Evolutionary conservation across 1,284 basidiomycete genomes (phyloP).

Genomic region (Sporisorium graminicola): DNA sequence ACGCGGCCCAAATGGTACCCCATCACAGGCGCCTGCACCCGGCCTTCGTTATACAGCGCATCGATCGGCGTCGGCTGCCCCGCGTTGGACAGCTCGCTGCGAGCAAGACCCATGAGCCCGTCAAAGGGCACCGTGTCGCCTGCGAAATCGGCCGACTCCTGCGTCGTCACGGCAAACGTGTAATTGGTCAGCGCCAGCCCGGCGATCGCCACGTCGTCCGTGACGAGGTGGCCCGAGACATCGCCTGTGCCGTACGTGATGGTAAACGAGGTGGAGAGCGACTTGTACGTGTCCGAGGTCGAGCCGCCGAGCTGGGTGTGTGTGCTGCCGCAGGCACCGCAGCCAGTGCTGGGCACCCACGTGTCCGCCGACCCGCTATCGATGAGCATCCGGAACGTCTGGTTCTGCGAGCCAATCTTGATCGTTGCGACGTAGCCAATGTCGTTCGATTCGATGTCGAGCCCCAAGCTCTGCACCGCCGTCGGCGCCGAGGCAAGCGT

Average conservation of each 20-base stretch:
- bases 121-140: constrained; percentile 75
- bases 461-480: constrained; percentile 76
- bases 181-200: constrained; percentile 77
- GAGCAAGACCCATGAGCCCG: constrained; percentile 81
- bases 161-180: constrained; percentile 79
- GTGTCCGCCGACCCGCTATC: constrained; percentile 88
- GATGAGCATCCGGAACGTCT: constrained; percentile 77
- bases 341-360: constrained; percentile 73
- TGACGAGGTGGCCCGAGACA: constrained; percentile 78
- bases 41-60: constrained; percentile 76
- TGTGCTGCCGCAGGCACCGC: constrained; percentile 44
- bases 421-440: constrained; percentile 79
- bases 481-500: constrained; percentile 69
- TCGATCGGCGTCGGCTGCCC: constrained; percentile 80
- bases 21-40: constrained; percentile 79
- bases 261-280: constrained; percentile 74
- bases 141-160: constrained; percentile 77
- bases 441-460: constrained; percentile 78
- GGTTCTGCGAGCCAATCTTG: constrained; percentile 82
- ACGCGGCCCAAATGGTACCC: constrained; percentile 85
- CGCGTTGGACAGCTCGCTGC: constrained; percentile 74
- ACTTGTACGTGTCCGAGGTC: constrained; percentile 78
- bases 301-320: constrained; percentile 79
- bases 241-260: constrained; percentile 81
- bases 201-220: constrained; percentile 79